A percentile compares a stretch with the other conserved stretches of the same genome.
Conservation (phyloP, 805 yeast genomes). For the Komagataella pastoris region DNA sequence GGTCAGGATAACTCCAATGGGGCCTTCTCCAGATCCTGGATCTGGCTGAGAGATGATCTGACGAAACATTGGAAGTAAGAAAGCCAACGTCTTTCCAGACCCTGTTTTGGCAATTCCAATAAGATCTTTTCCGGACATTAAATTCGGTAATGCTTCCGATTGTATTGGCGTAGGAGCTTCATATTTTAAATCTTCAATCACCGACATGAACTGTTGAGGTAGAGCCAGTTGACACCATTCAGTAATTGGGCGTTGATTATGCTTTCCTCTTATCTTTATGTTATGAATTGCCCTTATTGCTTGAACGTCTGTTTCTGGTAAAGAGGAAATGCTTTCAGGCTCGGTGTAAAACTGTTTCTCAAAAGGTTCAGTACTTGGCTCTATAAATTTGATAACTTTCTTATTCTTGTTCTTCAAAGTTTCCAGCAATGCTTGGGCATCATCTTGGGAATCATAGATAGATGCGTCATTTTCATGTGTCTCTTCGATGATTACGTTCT, state of each 20-base stretch:
- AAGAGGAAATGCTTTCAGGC: constrained; percentile 32
- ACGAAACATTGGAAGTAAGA: constrained; percentile 69
- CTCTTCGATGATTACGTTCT: not conserved
- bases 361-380: constrained; percentile 36
- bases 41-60: constrained; percentile 70
- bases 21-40: constrained; percentile 45
- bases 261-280: constrained; percentile 49
- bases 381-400: constrained; percentile 35
- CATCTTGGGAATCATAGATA: constrained; percentile 9
- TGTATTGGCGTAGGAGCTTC: constrained; percentile 76
- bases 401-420: constrained; percentile 30
- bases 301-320: constrained; percentile 43
- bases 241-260: constrained; percentile 50
- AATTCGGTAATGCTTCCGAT: constrained; percentile 79
- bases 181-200: constrained; percentile 39
- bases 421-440: constrained; percentile 21
- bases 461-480: not conserved
- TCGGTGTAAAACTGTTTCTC: constrained; percentile 51
- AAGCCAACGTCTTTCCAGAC: constrained; percentile 89
- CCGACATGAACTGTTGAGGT: constrained; percentile 39
- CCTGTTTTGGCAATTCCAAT: constrained; percentile 96
- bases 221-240: constrained; percentile 79
- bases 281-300: constrained; percentile 45
- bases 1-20: constrained; percentile 66
- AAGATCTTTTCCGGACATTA: constrained; percentile 82